Conservation (phyloP, 495 filamentous ascomycete genomes). For the Daldinia concentrica region DNA sequence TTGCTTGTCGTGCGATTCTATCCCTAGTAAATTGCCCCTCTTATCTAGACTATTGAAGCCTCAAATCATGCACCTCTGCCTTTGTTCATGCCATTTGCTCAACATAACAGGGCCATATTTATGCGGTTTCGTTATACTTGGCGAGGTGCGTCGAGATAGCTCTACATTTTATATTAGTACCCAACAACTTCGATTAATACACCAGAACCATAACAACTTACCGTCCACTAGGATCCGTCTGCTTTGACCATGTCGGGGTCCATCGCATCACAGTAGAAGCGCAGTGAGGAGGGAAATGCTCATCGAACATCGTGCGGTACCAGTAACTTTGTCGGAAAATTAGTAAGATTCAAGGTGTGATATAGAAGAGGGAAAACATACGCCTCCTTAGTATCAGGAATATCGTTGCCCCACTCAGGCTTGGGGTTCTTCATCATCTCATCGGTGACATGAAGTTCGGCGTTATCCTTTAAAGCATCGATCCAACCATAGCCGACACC, state of each 20-base stretch:
- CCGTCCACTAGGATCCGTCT: conserved; percentile 94
- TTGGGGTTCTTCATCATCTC: conserved; percentile 98
- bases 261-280: conserved; percentile 94
- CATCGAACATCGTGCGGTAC: conserved; percentile 98
- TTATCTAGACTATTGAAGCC: conserved; percentile 3
- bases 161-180: conserved; percentile 28
- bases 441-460: conserved; percentile 86
- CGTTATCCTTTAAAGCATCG: conserved; percentile 93
- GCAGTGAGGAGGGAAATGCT: conserved; percentile 93
- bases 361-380: conserved; percentile 54
- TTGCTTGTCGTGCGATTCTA: conserved; percentile 14
- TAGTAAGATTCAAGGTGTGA: conserved; percentile 25
- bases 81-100: conserved; percentile 15
- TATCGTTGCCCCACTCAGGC: conserved; percentile 88
- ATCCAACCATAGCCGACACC: conserved; percentile 99
- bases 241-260: conserved; percentile 97
- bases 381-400: conserved; percentile 96
- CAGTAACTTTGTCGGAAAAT: conserved; percentile 69
- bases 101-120: conserved; percentile 8
- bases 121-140: conserved; percentile 32
- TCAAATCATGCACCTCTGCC: conserved; percentile 9
- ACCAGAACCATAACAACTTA: conserved; percentile 54
- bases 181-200: background rate
- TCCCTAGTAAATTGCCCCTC: conserved; percentile 6
- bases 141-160: conserved; percentile 35